Base-by-base conservation (phyloP, 2,329 filamentous ascomycete genomes). In the Pseudopyrenochaeta lycopersici region DNA sequence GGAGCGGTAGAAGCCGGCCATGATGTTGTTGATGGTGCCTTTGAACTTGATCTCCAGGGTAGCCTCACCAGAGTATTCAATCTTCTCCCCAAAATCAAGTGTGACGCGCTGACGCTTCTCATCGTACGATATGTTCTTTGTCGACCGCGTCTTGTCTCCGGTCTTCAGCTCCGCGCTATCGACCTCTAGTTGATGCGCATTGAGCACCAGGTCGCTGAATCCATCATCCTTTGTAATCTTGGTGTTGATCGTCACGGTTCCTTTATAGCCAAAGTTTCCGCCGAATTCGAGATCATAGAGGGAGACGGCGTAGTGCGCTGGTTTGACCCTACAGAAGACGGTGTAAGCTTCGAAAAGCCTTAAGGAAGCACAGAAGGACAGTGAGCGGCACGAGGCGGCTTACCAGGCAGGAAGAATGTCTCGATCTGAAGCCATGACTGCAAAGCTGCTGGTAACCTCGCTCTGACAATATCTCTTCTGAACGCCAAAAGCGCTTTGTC, bases 1-100 rank as follows among this genome's bases (percentile, higher is more conserved):
- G 70, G 91, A 93, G 62, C 92, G 88, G 78, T 95, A 97, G 82
- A 97, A 97, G 35, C 93, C 92, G 54, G 91, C 89, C 92, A 97
- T 96, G 61, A 76, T 62, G 72, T 91, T 91, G 81, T 96, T 97
- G 77, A 96, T 89, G 54, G 84, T 88, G 55, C 91, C 93, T 67
- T 90, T 84, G 71, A 95, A 97, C 17, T 86, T 83, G 71, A 97
- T 85, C 41, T 83, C 81, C 36, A 97, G 77, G 4, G 82, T 73
- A 20, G 89, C 88, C 72, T 90, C 87, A 54, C 87, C 82, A 20
- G 88, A 84, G 29, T 85, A 81, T 15, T 88, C 84, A 30, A 97
- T 80, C 68, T 90, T 88, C 61, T 90, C 82, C 30, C 86, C 78
- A 74, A 99, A 96, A 63, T 82, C 81, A 64, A 99, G 83, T 50